These are phyloP conservation scores for Rhodotorula paludigena DNA, from an alignment of 768 basidiomycete species.

Conservation along the genomic window DNA sequence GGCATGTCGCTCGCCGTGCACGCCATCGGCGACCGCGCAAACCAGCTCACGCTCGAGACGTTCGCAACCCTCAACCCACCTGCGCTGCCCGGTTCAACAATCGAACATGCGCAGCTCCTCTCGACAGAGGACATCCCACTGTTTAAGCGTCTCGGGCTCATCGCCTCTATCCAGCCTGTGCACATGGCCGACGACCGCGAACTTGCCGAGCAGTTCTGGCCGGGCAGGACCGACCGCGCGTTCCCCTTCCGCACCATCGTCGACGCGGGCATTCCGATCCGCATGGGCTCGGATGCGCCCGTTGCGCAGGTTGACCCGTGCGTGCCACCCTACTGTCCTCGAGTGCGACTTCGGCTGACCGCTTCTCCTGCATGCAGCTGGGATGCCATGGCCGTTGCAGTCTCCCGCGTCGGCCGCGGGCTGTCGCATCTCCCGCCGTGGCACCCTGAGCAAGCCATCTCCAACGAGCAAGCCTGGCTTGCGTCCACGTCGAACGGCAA, in stretches of 20 bases:
- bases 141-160: slow-evolving; percentile 36
- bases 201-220: slow-evolving; percentile 41
- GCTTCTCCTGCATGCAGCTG: not conserved
- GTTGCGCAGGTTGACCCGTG: slow-evolving; percentile 42
- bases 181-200: slow-evolving; percentile 44
- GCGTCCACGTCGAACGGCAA: slow-evolving; percentile 41
- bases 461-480: slow-evolving; percentile 36
- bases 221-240: slow-evolving; percentile 38
- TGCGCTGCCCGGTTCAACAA: slow-evolving; percentile 34
- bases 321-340: not conserved
- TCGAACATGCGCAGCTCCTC: slow-evolving; percentile 44
- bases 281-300: slow-evolving; percentile 43
- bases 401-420: slow-evolving; percentile 25
- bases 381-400: slow-evolving; percentile 36
- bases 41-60: slow-evolving; percentile 36
- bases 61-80: slow-evolving; percentile 20
- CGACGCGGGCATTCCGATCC: slow-evolving; percentile 39
- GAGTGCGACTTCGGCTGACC: not conserved
- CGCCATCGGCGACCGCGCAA: slow-evolving; percentile 43
- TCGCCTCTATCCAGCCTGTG: slow-evolving; percentile 42
- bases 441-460: slow-evolving; percentile 42
- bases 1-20: slow-evolving; percentile 42
- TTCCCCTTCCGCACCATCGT: slow-evolving; percentile 37
- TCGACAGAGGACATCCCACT: slow-evolving; percentile 35
- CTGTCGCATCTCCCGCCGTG: slow-evolving; percentile 30